Percentiles rank a stretch among this genome's conserved stretches.
Evolutionary conservation across 805 yeast genomes (phyloP).

Genomic region (Wickerhamia fluorescens): DNA sequence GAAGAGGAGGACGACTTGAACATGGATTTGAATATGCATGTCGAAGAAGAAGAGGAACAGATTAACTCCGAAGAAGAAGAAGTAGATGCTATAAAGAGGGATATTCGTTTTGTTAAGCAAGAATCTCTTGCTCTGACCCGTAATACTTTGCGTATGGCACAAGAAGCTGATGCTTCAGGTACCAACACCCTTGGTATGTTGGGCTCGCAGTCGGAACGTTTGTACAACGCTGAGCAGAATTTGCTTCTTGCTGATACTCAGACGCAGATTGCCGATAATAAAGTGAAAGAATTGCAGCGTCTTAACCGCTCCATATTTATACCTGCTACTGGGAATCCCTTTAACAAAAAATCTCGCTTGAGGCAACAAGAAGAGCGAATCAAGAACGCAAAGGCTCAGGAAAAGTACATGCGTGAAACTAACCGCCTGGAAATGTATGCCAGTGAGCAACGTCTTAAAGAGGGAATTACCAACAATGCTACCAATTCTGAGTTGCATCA

Average conservation of each 20-base stretch:
- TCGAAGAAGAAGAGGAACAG: slow-evolving; percentile 28
- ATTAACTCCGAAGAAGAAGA: slow-evolving; percentile 73
- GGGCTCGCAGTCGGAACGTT: slow-evolving; percentile 87
- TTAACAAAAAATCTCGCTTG: slow-evolving; percentile 71
- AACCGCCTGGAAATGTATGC: slow-evolving; percentile 52
- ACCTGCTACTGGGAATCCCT: slow-evolving; percentile 76
- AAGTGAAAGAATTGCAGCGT: slow-evolving; percentile 71
- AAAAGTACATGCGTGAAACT: slow-evolving; percentile 54
- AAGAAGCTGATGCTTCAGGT: slow-evolving; percentile 40
- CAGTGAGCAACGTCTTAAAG: slow-evolving; percentile 63
- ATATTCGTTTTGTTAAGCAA: slow-evolving; percentile 76
- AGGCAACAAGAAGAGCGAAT: slow-evolving; percentile 68
- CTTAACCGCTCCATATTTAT: slow-evolving; percentile 77
- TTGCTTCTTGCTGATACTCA: slow-evolving; percentile 75
- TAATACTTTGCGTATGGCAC: slow-evolving; percentile 59
- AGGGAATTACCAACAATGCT: slow-evolving; percentile 45
- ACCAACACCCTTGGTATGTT: slow-evolving; percentile 80
- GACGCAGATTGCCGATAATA: slow-evolving; percentile 73
- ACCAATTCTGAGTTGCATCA: slow-evolving; percentile 29
- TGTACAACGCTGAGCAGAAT: slow-evolving; percentile 73
- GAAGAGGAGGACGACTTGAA: slow-evolving; percentile 35
- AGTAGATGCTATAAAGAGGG: slow-evolving; percentile 77
- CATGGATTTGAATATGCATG: slow-evolving; percentile 21
- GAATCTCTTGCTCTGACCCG: slow-evolving; percentile 82
- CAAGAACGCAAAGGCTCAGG: slow-evolving; percentile 53